Evolutionary conservation across 2,329 filamentous ascomycete genomes (phyloP), one percentile per base, ranked within the genome.

Genomic region (Verticillium zaregamsianum): DNA sequence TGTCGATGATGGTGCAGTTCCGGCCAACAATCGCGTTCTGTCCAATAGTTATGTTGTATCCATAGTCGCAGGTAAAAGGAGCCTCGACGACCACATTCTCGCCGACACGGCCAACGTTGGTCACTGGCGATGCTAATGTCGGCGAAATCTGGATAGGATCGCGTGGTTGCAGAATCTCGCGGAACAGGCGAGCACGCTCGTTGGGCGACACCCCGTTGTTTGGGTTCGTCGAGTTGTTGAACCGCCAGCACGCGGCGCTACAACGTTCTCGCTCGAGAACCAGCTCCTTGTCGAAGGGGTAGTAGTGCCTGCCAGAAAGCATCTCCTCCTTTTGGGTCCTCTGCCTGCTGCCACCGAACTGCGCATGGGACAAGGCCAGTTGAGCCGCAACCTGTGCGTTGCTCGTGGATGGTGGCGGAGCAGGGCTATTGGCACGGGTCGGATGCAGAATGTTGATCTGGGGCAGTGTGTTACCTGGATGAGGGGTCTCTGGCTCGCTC

Each of bases 51-150:
- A 98, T 90, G 73, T 99, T 98, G 78, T 97, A 98, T 0, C 95
- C 95, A 70, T 97, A 97, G 70, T 97, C 93, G 73, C 94, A 97
- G 56, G 84, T 88, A 74, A 99, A 98, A 0, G 94, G 94, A 3
- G 91, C 87, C 70, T 97, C 92, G 31, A 99, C 90, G 52, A 89
- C 82, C 5, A 91, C 89, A 61, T 89, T 86, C 17, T 88, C 84
- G n/a, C 92, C 92, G 5, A 95, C 84, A 28, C 81, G 84, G 61
- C 85, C 91, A 61, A 79, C 71, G 67, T 84, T 81, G 49, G 80
- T 81, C 60, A 84, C 73, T 11, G 82, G 76, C 55, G 82, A 81
- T 45, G 79, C 77, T 67, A 82, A 76, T 6, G 80, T 79, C 2
- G 84, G 83, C n/a, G 86, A 84, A 45, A 86, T 74, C 62, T 83